Base-by-base conservation (phyloP, 306 rosid species). In the Malus sylvestris region DNA sequence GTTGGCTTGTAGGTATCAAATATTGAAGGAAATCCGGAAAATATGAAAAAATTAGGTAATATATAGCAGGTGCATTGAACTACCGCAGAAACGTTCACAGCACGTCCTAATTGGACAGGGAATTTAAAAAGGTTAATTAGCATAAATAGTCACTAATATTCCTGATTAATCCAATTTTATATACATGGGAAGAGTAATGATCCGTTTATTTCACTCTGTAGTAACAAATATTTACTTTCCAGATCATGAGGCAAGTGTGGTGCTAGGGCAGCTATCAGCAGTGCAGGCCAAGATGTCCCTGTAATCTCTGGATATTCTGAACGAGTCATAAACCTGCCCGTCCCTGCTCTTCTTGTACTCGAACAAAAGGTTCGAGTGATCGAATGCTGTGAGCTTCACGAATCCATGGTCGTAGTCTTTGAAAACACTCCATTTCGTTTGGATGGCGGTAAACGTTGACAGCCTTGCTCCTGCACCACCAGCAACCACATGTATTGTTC, bases 301-400 rank as follows among this genome's bases (percentile, higher is more conserved):
- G 46, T 94, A 91, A 40, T 90, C 95, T 75, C 95, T 86, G 22
- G 91, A 81, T 72, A 94, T 85, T 74, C 77, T 90, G 81, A 90
- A 94, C 19, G 93, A 88, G 67, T 91, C 98, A 23, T 91, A 87
- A 74, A 89, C 96, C 67, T 78, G 66, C 69, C 97, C 98, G 78
- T 92, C 89, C 57, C 94, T 85, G 81, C 98, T 94, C 86, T 90
- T 94, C 93, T 87, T 90, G 89, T 94, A 94, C 88, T 94, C 98
- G 9, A 91, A 82, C 89, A 94, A 80, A 18, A 91, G 76, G 70
- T 91, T 94, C 13, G 97, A 94, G 79, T 92, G 95, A 67, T 90
- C 93, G 51, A 85, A 89, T 67, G 97, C 96, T 25, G 97, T 94
- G 20, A 94, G 93, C 51, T 94, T 94, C 60, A 87, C 90, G 66